Evolutionary conservation across 768 basidiomycete species (phyloP).

Genomic region (Sporobolomyces pararoseus): DNA sequence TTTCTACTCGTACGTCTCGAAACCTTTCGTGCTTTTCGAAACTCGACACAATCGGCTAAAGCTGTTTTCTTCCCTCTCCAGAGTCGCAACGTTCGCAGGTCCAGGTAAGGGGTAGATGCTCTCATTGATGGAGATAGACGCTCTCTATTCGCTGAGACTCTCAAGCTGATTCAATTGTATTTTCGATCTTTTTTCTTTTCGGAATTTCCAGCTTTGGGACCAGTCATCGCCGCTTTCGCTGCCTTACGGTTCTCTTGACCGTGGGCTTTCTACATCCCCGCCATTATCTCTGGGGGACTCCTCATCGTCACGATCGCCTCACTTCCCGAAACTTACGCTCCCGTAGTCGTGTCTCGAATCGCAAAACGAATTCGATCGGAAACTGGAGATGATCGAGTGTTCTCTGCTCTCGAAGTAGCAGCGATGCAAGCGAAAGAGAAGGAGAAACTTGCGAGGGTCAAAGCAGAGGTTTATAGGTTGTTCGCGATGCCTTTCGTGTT

Average conservation of each 20-base stretch:
- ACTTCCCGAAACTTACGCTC: constrained; percentile 68
- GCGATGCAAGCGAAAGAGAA: neutral
- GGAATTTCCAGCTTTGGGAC: constrained; percentile 8
- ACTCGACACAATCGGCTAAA: neutral
- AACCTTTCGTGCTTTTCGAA: neutral
- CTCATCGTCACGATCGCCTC: constrained; percentile 58
- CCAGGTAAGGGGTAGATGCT: neutral
- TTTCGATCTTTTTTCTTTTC: neutral
- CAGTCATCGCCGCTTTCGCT: constrained; percentile 21
- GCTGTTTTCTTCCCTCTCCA: neutral
- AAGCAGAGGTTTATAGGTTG: constrained; percentile 8
- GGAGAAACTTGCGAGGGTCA: neutral
- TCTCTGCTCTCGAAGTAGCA: constrained; percentile 21
- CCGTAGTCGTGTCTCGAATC: constrained; percentile 59
- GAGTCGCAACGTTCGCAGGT: constrained; percentile 21
- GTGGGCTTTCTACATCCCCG: constrained; percentile 60
- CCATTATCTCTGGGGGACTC: constrained; percentile 50
- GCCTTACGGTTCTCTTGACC: constrained; percentile 16
- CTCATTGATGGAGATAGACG: too few relatives aligned
- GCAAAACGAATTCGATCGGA: constrained; percentile 39
- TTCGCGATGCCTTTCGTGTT: constrained; percentile 30
- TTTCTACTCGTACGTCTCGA: constrained; percentile 11
- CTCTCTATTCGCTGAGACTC: too few relatives aligned
- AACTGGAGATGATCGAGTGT: constrained; percentile 18
- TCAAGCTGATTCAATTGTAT: too few relatives aligned